Conservation (phyloP, 192 early-diverging fungal species). For the Fimicolochytrium jonesii region DNA sequence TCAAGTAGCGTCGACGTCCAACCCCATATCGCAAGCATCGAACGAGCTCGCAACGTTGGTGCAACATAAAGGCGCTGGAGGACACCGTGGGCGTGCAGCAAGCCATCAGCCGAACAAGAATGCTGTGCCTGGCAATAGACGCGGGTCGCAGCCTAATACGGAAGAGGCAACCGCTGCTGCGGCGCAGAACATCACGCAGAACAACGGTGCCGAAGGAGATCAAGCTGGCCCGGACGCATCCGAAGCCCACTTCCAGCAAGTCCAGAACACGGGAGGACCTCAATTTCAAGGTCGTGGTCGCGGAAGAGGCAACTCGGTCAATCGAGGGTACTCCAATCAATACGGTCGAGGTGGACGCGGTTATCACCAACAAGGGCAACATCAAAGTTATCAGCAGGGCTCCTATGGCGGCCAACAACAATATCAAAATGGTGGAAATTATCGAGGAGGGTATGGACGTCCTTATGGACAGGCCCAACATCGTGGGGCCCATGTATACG, state of each 20-base stretch:
- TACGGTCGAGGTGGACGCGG: not conserved
- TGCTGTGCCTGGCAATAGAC: not conserved
- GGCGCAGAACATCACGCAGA: no score
- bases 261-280: not conserved
- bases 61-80: not conserved
- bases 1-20: conserved; percentile 3
- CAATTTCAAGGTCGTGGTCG: not conserved
- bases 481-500: no score
- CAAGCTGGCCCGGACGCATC: not conserved
- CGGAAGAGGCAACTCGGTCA: not conserved
- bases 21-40: not conserved
- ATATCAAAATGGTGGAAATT: not conserved
- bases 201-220: not conserved
- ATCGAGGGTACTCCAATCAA: no score
- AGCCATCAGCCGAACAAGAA: not conserved
- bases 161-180: no score
- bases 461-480: not conserved
- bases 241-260: not conserved
- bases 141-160: not conserved
- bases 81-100: not conserved
- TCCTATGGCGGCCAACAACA: not conserved
- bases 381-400: not conserved
- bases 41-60: conserved; percentile 22
- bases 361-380: not conserved
- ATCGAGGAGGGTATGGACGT: not conserved